phyloP scores from a whole-genome alignment of 2,329 filamentous ascomycete species.

The Aureobasidium sp. region DNA sequence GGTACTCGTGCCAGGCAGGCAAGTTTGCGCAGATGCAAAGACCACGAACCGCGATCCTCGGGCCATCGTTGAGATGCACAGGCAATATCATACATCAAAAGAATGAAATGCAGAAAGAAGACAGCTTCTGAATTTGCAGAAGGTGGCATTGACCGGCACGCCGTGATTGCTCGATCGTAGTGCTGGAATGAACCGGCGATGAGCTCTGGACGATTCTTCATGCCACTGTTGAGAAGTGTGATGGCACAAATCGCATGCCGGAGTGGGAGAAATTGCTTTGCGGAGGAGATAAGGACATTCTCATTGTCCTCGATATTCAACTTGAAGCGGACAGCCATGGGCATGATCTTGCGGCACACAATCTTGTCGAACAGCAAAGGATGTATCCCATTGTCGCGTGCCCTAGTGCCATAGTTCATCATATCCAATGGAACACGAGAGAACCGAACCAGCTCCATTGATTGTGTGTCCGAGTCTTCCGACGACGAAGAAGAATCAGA shows the following conservation, averaged over 20 bases:
- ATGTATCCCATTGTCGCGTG: constrained; percentile 2
- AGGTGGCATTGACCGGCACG: constrained; percentile 27
- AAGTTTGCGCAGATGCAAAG: constrained; percentile 7
- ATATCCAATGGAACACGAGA: neutral
- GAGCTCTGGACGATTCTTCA: constrained; percentile 6
- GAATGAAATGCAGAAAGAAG: constrained; percentile 3
- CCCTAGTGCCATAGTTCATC: constrained; percentile 3
- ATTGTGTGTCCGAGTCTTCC: neutral
- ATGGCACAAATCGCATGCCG: constrained; percentile 4
- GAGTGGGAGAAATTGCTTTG: constrained; percentile 7
- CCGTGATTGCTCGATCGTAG: constrained; percentile 7
- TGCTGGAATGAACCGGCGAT: constrained; percentile 13
- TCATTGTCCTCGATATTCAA: constrained; percentile 11
- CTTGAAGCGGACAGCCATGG: constrained; percentile 9
- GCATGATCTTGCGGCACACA: constrained; percentile 13
- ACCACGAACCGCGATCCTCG: neutral
- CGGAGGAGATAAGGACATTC: constrained; percentile 7
- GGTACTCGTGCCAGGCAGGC: neutral
- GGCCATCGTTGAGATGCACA: constrained; percentile 10
- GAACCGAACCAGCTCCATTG: neutral
- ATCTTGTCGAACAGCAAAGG: constrained; percentile 8
- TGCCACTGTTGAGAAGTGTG: neutral
- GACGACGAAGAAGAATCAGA: neutral
- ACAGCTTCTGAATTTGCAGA: neutral
- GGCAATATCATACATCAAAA: constrained; percentile 1